A percentile compares a stretch with the other conserved stretches of the same genome.
Conservation (phyloP, 2,329 filamentous ascomycete species). For the Pseudogymnoascus sp. region DNA sequence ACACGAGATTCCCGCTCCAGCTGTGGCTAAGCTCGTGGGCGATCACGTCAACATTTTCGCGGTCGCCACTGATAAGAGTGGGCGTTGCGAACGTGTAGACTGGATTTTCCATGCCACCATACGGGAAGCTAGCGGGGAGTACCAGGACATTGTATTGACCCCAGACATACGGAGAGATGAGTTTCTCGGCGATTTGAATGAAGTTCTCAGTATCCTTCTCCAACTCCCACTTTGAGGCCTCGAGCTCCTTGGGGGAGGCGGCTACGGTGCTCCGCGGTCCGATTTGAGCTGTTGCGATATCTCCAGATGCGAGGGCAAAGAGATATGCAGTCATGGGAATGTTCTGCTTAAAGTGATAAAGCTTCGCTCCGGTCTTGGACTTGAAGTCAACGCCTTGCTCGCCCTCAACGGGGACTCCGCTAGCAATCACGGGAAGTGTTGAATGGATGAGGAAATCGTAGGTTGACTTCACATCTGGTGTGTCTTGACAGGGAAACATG, state of each 20-base stretch:
- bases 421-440: slow-evolving; percentile 81
- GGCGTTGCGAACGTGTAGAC: slow-evolving; percentile 94
- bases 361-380: slow-evolving; percentile 36
- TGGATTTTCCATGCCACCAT: slow-evolving; percentile 75
- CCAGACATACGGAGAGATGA: slow-evolving; percentile 85
- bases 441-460: slow-evolving; percentile 84
- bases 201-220: slow-evolving; percentile 87
- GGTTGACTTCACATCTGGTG: slow-evolving; percentile 93
- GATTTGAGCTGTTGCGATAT: slow-evolving; percentile 77
- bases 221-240: slow-evolving; percentile 81
- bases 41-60: slow-evolving; percentile 91
- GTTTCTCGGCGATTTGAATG: slow-evolving; percentile 72
- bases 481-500: slow-evolving; percentile 94
- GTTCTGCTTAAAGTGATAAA: slow-evolving; percentile 81
- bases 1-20: slow-evolving; percentile 85
- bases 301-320: slow-evolving; percentile 82
- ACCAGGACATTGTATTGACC: slow-evolving; percentile 91
- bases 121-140: slow-evolving; percentile 81
- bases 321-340: slow-evolving; percentile 92
- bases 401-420: slow-evolving; percentile 56
- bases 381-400: slow-evolving; percentile 43
- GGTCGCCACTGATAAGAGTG: slow-evolving; percentile 82
- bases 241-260: slow-evolving; percentile 79
- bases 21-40: slow-evolving; percentile 72
- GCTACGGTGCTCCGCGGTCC: slow-evolving; percentile 78